phyloP scores from a whole-genome alignment of 345 rosid species.

The Citrus unshiu region DNA sequence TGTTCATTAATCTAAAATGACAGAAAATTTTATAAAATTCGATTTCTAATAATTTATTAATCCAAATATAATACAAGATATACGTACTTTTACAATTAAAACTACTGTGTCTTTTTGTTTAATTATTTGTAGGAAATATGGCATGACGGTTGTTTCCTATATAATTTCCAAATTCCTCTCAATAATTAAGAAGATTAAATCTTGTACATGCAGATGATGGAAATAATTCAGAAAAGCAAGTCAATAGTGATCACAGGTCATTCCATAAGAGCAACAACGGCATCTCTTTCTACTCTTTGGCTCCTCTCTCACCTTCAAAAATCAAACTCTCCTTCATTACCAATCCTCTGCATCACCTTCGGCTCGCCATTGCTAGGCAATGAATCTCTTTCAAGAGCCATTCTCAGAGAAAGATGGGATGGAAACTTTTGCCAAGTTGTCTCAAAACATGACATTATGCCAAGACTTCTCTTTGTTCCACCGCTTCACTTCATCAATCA shows the following conservation, averaged over 20 bases:
- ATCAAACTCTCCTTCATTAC: constrained; percentile 14
- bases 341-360: constrained; percentile 67
- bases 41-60: too few species aligned
- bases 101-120: too few species aligned
- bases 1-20: too few species aligned
- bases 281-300: constrained; percentile 75
- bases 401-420: constrained; percentile 54
- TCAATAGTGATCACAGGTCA: constrained; percentile 75
- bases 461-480: constrained; percentile 46
- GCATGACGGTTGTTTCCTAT: too few species aligned
- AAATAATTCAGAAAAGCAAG: constrained; percentile 28
- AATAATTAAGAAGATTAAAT: too few species aligned
- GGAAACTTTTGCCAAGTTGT: constrained; percentile 74
- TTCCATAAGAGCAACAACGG: constrained; percentile 70
- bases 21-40: too few species aligned
- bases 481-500: constrained; percentile 17
- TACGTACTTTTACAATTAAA: too few species aligned
- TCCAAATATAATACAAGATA: too few species aligned
- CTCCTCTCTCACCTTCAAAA: constrained; percentile 52
- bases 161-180: too few species aligned
- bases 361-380: constrained; percentile 84
- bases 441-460: constrained; percentile 51
- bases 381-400: constrained; percentile 48
- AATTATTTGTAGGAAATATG: too few species aligned
- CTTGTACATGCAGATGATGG: constrained; percentile 32